phyloP scores from a whole-genome alignment of 1,284 basidiomycete species.

The Moesziomyces antarcticus region DNA sequence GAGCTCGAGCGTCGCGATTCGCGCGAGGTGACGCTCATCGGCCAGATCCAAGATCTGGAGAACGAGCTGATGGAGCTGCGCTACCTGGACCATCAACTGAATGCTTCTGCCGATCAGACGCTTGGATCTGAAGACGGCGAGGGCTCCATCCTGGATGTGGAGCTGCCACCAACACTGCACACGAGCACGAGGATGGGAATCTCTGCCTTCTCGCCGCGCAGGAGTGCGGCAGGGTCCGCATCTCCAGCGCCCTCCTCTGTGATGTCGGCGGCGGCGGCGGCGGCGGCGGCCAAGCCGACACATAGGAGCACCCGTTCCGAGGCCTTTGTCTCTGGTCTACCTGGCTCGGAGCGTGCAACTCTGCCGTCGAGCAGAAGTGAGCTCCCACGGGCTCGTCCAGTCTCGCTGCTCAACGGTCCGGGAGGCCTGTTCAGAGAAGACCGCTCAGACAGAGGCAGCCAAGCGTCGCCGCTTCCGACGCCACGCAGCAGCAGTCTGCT shows the following conservation, averaged over 20 bases:
- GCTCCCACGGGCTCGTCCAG: constrained; percentile 30
- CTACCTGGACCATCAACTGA: constrained; percentile 38
- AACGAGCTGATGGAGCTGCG: constrained; percentile 38
- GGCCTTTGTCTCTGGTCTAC: constrained; percentile 26
- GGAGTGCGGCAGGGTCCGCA: background rate
- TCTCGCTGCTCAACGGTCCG: constrained; percentile 42
- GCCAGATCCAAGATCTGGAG: constrained; percentile 43
- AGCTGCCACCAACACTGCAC: constrained; percentile 22
- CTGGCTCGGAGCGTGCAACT: constrained; percentile 17
- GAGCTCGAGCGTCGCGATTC: constrained; percentile 52
- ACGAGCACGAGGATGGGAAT: constrained; percentile 3
- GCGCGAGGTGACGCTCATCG: constrained; percentile 36
- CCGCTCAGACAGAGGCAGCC: constrained; percentile 20
- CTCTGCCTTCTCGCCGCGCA: constrained; percentile 15
- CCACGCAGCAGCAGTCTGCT: constrained; percentile 40
- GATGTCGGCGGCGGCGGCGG: constrained; percentile 2
- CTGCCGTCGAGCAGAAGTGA: constrained; percentile 31
- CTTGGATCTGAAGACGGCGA: constrained; percentile 39
- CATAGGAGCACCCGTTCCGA: constrained; percentile 29
- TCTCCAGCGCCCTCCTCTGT: constrained; percentile 18
- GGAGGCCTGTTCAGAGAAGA: constrained; percentile 35
- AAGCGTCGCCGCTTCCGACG: constrained; percentile 31
- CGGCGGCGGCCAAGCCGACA: constrained; percentile 18
- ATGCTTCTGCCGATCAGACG: constrained; percentile 34
- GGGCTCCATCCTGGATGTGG: constrained; percentile 42